Evolutionary conservation across 225 moss, liverwort and hornwort genomes (phyloP), one percentile per base, ranked within the genome.

Genomic region (Marchantia polymorpha): DNA sequence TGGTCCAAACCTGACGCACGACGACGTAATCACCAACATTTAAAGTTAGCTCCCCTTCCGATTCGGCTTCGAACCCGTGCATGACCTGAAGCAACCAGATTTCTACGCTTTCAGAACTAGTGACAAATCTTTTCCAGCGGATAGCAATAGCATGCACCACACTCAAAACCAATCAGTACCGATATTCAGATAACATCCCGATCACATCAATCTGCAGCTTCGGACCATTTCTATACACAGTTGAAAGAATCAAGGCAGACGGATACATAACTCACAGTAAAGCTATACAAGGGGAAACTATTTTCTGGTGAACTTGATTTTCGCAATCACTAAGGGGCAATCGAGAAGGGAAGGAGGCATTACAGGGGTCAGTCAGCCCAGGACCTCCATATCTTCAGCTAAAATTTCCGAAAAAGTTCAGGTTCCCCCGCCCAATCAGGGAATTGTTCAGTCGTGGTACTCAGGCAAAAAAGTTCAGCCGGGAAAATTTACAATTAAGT

Each of bases 1-100:
- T 3, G 25, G 31, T 31, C 67, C 83, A 8, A 74, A 89, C 89
- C 89, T 89, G 86, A 71, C 89, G 80, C 27, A 89, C 89, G 11
- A 89, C 89, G 8, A 89, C 89, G 78, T 77, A 83, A 64, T 89
- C 89, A 70, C 89, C 89, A 16, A 89, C 73, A 63, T 72, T 52
- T 69, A 89, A 65, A 53, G 75, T 84, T n/a, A 89, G 82, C 75
- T 89, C 89, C 26, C 89, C 89, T 78, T 89, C 89, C 53, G 89
- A 84, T 74, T 86, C 89, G 3, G 84, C 86, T 25, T 89, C 89
- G 65, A 89, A 89, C 1, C 73, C 84, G 73, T 89, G 89, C 89
- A 89, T 89, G 50, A 89, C 89, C 89, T 89, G 81, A 46, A 53
- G 31, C 30, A 71, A 6, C 19, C 47, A 8, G 59, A 67, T 17